Evolutionary conservation across 768 basidiomycete genomes (phyloP).

Genomic region (Sarcomyxa edulis): DNA sequence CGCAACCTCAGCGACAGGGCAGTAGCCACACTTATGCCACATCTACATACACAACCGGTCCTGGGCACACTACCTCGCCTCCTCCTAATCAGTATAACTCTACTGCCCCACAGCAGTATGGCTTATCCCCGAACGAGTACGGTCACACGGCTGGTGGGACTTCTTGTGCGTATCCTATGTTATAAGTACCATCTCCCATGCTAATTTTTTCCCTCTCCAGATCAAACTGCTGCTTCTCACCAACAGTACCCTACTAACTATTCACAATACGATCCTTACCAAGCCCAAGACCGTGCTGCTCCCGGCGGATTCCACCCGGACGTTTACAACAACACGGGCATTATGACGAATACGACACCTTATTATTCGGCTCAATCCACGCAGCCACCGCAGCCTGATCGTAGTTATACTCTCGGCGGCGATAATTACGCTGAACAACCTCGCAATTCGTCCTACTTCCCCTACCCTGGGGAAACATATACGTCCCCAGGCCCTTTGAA

Average conservation of each 20-base stretch:
- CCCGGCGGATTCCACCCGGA: slow-evolving; percentile 23
- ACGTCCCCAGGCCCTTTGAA: slow-evolving; percentile 34
- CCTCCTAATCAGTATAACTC: slow-evolving; percentile 28
- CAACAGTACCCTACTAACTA: slow-evolving; percentile 43
- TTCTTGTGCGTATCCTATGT: slow-evolving; percentile 38
- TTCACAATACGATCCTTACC: slow-evolving; percentile 48
- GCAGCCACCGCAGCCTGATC: slow-evolving; percentile 29
- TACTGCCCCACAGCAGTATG: slow-evolving; percentile 25
- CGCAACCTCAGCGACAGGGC: slow-evolving; percentile 38
- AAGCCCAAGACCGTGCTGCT: slow-evolving; percentile 17
- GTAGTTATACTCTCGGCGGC: slow-evolving; percentile 54
- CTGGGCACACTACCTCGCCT: slow-evolving; percentile 12
- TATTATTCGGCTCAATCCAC: slow-evolving; percentile 20
- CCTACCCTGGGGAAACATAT: slow-evolving; percentile 16
- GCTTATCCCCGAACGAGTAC: slow-evolving; percentile 32
- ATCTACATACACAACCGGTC: slow-evolving; percentile 21
- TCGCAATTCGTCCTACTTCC: slow-evolving; percentile 27
- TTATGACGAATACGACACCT: slow-evolving; percentile 15
- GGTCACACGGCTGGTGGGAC: slow-evolving; percentile 49
- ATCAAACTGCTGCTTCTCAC: slow-evolving; percentile 49
- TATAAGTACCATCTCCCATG: slow-evolving; percentile 1
- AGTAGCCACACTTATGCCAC: slow-evolving; percentile 34
- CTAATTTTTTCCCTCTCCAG: slow-evolving; percentile 30
- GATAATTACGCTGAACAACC: slow-evolving; percentile 48
- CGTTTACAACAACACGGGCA: slow-evolving; percentile 30